phyloP scores from a whole-genome alignment of 2,329 filamentous ascomycete genomes.

The Capronia coronata region DNA sequence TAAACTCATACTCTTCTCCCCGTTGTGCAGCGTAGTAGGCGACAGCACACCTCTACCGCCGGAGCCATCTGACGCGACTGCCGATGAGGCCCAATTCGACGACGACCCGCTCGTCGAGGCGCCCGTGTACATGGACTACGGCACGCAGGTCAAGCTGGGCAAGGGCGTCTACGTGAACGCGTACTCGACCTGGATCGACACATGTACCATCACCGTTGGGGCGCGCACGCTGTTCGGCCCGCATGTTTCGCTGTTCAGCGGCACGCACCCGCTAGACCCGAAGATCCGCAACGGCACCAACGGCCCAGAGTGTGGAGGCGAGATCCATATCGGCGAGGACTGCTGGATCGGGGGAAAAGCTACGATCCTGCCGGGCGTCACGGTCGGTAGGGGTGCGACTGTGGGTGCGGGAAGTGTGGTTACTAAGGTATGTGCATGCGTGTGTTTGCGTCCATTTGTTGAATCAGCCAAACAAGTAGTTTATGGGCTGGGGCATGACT shows the following conservation, averaged over 20 bases:
- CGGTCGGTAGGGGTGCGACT: slow-evolving; percentile 38
- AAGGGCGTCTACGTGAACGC: slow-evolving; percentile 68
- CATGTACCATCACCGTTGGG: slow-evolving; percentile 66
- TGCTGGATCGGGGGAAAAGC: slow-evolving; percentile 47
- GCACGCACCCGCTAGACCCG: slow-evolving; percentile 70
- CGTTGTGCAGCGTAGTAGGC: background rate
- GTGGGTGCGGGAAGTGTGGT: slow-evolving; percentile 39
- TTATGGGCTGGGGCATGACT: background rate
- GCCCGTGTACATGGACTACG: slow-evolving; percentile 70
- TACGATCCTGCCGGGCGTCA: slow-evolving; percentile 40
- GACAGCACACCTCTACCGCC: slow-evolving; percentile 53
- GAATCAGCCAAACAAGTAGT: background rate
- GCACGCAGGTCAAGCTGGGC: slow-evolving; percentile 65
- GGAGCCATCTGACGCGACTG: slow-evolving; percentile 48
- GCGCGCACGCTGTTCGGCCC: slow-evolving; percentile 71
- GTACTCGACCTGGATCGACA: slow-evolving; percentile 71
- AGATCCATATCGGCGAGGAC: slow-evolving; percentile 54
- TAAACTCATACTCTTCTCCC: background rate
- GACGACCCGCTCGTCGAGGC: slow-evolving; percentile 63
- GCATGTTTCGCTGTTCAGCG: slow-evolving; percentile 69
- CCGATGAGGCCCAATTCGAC: slow-evolving; percentile 60
- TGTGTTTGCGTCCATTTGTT: too few relatives aligned
- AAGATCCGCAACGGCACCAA: slow-evolving; percentile 64
- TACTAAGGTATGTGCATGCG: slow-evolving; percentile 41
- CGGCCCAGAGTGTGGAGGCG: slow-evolving; percentile 67